Conservation (phyloP, 2,329 filamentous ascomycete genomes). For the Alternaria sp. region DNA sequence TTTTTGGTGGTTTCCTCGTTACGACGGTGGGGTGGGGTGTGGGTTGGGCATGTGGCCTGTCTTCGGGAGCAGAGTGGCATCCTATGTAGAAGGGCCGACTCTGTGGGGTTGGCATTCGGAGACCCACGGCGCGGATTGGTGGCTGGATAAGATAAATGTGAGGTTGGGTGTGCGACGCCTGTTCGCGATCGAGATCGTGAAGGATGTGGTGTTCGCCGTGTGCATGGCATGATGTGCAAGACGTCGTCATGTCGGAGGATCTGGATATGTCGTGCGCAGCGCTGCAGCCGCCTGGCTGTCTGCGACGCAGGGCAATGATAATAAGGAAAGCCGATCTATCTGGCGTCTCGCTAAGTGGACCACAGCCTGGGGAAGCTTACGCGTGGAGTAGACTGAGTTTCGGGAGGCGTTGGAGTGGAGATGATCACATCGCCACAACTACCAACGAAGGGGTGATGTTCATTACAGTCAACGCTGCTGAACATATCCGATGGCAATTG, state of each 20-base stretch:
- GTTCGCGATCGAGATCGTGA: not conserved
- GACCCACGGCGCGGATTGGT: not conserved
- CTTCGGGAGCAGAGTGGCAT: slow-evolving; percentile 1
- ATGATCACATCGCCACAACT: not conserved
- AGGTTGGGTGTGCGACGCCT: not conserved
- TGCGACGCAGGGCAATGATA: slow-evolving; percentile 12
- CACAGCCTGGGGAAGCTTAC: not conserved
- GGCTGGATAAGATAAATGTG: not conserved
- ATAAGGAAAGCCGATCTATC: not conserved
- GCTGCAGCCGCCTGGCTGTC: slow-evolving; percentile 4
- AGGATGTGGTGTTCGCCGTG: slow-evolving; percentile 1
- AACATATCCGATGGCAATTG: not conserved
- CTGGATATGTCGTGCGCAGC: slow-evolving; percentile 4
- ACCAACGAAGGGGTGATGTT: not conserved
- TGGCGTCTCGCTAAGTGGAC: slow-evolving; percentile 1
- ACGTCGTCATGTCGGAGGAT: not conserved
- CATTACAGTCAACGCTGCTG: not conserved
- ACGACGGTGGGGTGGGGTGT: slow-evolving; percentile 1
- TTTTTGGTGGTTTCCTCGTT: not conserved
- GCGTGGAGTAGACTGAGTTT: not conserved
- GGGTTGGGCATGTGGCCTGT: not conserved
- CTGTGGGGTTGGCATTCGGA: not conserved
- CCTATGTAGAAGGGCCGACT: slow-evolving; percentile 9
- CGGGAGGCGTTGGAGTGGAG: slow-evolving; percentile 1
- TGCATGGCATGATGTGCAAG: not conserved